phyloP scores from a whole-genome alignment of 208 protist genomes.

The Trypanosoma scelopori region DNA sequence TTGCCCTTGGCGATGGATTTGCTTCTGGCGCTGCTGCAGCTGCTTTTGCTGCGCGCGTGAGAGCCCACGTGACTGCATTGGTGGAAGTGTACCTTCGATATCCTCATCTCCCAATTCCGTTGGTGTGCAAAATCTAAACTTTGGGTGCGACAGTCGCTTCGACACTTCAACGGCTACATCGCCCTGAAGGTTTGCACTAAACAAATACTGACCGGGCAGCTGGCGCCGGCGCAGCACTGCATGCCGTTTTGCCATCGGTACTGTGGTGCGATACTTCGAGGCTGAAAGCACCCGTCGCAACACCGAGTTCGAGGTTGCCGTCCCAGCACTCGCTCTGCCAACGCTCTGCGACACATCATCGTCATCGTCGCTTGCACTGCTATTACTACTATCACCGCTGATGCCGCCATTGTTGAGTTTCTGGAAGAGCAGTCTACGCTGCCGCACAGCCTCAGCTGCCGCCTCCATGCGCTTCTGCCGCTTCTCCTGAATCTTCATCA shows the following conservation, averaged over 20 bases:
- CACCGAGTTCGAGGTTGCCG: not conserved
- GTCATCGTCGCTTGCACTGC: not conserved
- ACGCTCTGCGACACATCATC: not conserved
- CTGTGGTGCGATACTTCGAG: conserved; percentile 1
- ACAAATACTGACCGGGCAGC: not conserved
- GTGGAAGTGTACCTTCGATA: conserved; percentile 30
- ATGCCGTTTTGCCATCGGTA: conserved; percentile 1
- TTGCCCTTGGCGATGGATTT: not conserved
- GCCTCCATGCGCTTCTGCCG: not conserved
- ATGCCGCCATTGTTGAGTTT: not conserved
- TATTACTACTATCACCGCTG: conserved; percentile 8
- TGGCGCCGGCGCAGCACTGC: conserved; percentile 5
- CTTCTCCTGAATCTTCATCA: not conserved
- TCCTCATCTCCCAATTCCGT: not conserved
- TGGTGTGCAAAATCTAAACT: not conserved
- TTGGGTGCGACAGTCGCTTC: not conserved
- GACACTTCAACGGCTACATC: conserved; percentile 14
- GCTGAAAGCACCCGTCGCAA: conserved; percentile 11
- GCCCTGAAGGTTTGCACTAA: conserved; percentile 4
- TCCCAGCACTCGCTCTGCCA: too few relatives aligned
- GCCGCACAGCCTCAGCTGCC: not conserved
- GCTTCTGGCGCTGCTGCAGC: conserved; percentile 5
- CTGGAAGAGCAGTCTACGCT: not conserved
- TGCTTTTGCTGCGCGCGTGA: conserved; percentile 30
- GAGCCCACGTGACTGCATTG: conserved; percentile 28